Evolutionary conservation across 345 rosid species (phyloP), one percentile per base, ranked within the genome.

Genomic region (Microthlaspi erraticum): DNA sequence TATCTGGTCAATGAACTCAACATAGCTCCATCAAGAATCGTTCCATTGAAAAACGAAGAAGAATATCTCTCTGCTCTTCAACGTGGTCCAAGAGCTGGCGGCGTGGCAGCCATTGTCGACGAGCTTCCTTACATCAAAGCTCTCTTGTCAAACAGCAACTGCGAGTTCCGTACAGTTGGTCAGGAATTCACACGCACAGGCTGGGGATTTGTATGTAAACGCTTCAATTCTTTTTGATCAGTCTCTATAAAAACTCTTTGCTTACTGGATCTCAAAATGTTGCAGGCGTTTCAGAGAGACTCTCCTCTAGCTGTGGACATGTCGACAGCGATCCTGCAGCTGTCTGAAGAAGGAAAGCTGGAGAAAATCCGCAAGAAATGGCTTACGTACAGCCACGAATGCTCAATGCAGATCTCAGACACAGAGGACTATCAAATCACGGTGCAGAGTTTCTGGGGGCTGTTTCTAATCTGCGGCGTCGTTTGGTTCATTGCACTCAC

Each of bases 91-190:
- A 77, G 66, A 13, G 59, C 7, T 0, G 96, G 96, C 41, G 97
- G 96, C 13, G 97, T 93, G 13, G 86, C 92, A 39, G 98, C 97
- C 49, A 86, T 93, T 37, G 97, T 93, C 5, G 98, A 93, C n/a
- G 96, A 93, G 82, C 94, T 80, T 71, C 94, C 97, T 73, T 93
- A 93, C 70, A 56, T 93, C n/a, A 91, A 93, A 79, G 72, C 87
- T 60, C 90, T 91, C 60, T 70, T 93, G 78, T 63, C 97, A 63
- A 81, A 20, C 78, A 54, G 87, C 41, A 84, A 84, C 49, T 91
- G 98, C 74, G 32, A 42, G 56, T 93, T 77, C 81, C 82, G 84
- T 60, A 91, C 84, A 3, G 94, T 93, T 10, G 98, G 98, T 14
- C 90, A 86, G 78, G 97, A 90, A 45, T 93, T 93, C 78, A 91